phyloP scores from a whole-genome alignment of 2,329 filamentous ascomycete species.

The Simplicillium sp. region DNA sequence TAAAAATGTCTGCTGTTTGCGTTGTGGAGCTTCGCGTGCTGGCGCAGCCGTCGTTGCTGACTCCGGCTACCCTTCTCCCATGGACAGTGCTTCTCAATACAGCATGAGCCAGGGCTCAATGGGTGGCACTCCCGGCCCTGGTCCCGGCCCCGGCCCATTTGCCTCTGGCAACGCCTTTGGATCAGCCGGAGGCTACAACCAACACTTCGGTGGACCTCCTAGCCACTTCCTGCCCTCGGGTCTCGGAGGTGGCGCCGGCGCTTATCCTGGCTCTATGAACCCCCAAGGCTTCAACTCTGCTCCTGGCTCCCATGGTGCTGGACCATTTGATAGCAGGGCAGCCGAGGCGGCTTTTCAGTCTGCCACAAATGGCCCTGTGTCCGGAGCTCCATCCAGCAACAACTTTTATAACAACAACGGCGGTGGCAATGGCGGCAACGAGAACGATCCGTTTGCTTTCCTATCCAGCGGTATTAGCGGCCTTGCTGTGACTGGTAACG shows the following conservation, averaged over 20 bases:
- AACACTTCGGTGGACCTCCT: constrained; percentile 80
- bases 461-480: constrained; percentile 64
- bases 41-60: constrained; percentile 91
- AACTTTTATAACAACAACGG: constrained; percentile 44
- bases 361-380: constrained; percentile 71
- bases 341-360: constrained; percentile 92
- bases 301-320: constrained; percentile 70
- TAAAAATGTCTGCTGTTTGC: constrained; percentile 96
- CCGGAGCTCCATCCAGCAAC: constrained; percentile 56
- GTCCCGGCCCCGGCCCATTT: constrained; percentile 61
- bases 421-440: constrained; percentile 50
- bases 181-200: constrained; percentile 54
- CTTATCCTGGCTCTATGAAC: constrained; percentile 70
- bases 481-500: constrained; percentile 59
- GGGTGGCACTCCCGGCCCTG: constrained; percentile 71
- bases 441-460: constrained; percentile 73
- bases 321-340: constrained; percentile 85
- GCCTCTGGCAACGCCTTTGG: constrained; percentile 62
- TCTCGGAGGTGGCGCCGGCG: constrained; percentile 59
- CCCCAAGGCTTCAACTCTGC: constrained; percentile 66
- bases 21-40: constrained; percentile 89
- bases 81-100: constrained; percentile 78
- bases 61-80: constrained; percentile 80
- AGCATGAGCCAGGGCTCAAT: constrained; percentile 84
- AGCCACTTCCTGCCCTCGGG: constrained; percentile 88